These are phyloP conservation scores for Globisporangium ultimum DNA, from an alignment of 352 stramenopile genomes.

Conservation along the genomic window DNA sequence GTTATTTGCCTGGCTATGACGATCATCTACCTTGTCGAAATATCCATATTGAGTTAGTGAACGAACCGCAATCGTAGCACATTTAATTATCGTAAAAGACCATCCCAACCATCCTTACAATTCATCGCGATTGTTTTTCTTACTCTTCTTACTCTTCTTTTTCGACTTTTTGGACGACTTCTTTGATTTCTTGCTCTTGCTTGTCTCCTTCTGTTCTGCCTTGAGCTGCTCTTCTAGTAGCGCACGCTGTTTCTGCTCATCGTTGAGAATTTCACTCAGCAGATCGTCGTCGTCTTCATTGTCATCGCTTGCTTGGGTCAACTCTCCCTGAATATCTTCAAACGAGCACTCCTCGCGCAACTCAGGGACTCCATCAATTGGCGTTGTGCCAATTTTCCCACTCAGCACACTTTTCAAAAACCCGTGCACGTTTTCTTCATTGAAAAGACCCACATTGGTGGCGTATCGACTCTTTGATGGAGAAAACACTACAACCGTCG, in stretches of 20 bases:
- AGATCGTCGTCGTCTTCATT: constrained; percentile 62
- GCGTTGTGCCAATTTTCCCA: constrained; percentile 54
- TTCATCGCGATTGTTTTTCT: constrained; percentile 50
- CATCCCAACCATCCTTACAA: constrained; percentile 22
- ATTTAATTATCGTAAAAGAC: no score
- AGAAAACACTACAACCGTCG: constrained; percentile 70
- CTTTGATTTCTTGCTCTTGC: constrained; percentile 22
- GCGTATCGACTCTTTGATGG: constrained; percentile 70
- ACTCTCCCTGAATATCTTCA: constrained; percentile 41
- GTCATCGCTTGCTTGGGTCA: constrained; percentile 18
- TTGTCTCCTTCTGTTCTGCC: constrained; percentile 26
- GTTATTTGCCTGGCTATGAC: no score
- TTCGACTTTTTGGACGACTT: constrained; percentile 39
- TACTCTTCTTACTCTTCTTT: constrained; percentile 57
- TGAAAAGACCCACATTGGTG: constrained; percentile 64
- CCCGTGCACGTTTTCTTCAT: constrained; percentile 43
- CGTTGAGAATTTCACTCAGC: constrained; percentile 67
- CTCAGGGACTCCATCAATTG: constrained; percentile 35
- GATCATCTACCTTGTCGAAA: no score
- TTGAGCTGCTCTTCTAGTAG: constrained; percentile 48
- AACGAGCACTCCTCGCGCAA: constrained; percentile 47
- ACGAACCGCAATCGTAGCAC: no score
- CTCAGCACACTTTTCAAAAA: constrained; percentile 71
- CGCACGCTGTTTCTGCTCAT: constrained; percentile 59
- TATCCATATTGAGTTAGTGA: no score